A percentile compares a stretch with the other conserved stretches of the same genome.
Conservation (phyloP, 2,329 filamentous ascomycete genomes). For the Apiospora sp. region DNA sequence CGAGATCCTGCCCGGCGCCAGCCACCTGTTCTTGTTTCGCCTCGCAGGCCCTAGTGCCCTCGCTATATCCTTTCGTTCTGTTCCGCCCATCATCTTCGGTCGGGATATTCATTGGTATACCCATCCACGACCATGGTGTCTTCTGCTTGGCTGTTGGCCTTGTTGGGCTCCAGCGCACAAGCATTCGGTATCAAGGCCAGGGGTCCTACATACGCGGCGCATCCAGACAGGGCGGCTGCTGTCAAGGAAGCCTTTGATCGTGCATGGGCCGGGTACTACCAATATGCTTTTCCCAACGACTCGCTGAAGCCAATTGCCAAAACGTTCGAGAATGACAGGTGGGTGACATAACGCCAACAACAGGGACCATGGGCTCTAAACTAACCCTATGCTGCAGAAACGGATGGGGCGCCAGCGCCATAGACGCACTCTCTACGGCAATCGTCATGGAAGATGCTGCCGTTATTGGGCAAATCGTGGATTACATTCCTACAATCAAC, state of each 20-base stretch:
- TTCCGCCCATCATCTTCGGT: background rate
- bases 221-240: constrained; percentile 59
- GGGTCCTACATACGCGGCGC: constrained; percentile 39
- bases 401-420: constrained; percentile 83
- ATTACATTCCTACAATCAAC: constrained; percentile 74
- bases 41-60: background rate
- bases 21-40: constrained; percentile 1
- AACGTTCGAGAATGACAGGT: constrained; percentile 73
- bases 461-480: constrained; percentile 74
- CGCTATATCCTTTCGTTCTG: background rate
- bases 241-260: constrained; percentile 74
- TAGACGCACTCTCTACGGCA: constrained; percentile 83
- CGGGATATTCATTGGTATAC: background rate
- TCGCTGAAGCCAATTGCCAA: constrained; percentile 76
- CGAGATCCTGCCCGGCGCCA: background rate
- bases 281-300: constrained; percentile 80
- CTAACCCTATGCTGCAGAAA: constrained; percentile 61
- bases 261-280: constrained; percentile 77
- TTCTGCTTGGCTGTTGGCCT: constrained; percentile 23
- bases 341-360: constrained; percentile 35
- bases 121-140: constrained; percentile 23
- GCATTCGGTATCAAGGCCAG: constrained; percentile 30
- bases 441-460: constrained; percentile 75
- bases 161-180: constrained; percentile 19
- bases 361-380: background rate